Conservation (phyloP, 2,329 filamentous ascomycete genomes). For the Colletotrichum higginsianum region DNA sequence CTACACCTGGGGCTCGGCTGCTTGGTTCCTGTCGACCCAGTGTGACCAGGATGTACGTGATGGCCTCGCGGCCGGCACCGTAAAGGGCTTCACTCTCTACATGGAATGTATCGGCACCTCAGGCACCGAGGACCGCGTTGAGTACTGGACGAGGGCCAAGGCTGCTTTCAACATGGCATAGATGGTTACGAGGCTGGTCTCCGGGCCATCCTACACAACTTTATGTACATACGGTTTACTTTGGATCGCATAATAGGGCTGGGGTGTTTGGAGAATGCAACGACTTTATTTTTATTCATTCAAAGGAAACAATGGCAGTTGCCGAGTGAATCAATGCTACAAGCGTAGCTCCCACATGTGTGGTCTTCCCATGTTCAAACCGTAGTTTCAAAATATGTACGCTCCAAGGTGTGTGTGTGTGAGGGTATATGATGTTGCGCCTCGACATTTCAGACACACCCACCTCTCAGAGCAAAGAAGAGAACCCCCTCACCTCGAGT, state of each 20-base stretch:
- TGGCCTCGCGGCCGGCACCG: constrained; percentile 54
- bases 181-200: constrained; percentile 10
- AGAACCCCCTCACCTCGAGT: neutral
- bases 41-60: constrained; percentile 54
- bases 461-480: neutral
- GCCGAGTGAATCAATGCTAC: neutral
- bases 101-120: constrained; percentile 63
- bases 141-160: constrained; percentile 64
- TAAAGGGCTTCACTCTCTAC: constrained; percentile 61
- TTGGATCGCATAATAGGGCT: constrained; percentile 14
- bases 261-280: neutral
- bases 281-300: neutral
- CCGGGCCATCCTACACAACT: neutral
- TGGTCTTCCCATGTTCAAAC: neutral
- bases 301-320: neutral
- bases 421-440: constrained; percentile 6
- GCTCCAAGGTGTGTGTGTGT: neutral
- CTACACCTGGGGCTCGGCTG: constrained; percentile 67
- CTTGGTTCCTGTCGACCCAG: constrained; percentile 66
- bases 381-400: neutral
- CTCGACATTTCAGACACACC: neutral
- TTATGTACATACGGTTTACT: constrained; percentile 11
- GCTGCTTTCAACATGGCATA: constrained; percentile 55
- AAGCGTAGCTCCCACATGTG: neutral
- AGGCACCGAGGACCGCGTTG: constrained; percentile 51